Evolutionary conservation across 345 rosid species (phyloP), one percentile per base, ranked within the genome.

Genomic region (Xanthoceras sorbifolium): DNA sequence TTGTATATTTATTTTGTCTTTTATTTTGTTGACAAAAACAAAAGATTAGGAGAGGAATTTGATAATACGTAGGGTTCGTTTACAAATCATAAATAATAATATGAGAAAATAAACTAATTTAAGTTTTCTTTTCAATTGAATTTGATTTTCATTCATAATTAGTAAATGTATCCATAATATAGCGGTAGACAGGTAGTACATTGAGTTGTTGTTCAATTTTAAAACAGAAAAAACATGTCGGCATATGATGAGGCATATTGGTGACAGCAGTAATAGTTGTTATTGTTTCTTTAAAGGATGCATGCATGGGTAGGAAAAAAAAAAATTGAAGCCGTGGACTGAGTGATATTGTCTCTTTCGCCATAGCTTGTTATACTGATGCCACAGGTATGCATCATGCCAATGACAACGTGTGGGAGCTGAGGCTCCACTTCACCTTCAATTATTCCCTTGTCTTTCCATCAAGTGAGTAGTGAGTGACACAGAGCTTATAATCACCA

Each of bases 381-480:
- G 40, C 40, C 9, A 26, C 34, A 31, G 42, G 11, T 40, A 60
- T 73, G 25, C 31, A 74, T 64, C 23, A 50, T 15, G 66, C 15
- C 11, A n/a, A 25, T 23, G 18, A 36, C 40, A 36, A 5, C 8
- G 8, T 36, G 5, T 6, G 7, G 40, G 40, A 9, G 8, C 8
- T 8, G 57, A 26, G 48, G 44, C 28, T 26, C 61, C 63, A 59
- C 28, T 26, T 48, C 63, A 59, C 34, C 65, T 76, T 60, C 73
- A 76, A 76, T 76, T 76, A 76, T 69, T 69, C 44, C 28, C 60
- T 76, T 60, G 68, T 68, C 73, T 75, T 60, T 68, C 74, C 74
- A 62, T 48, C 74, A 55, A 36, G 29, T 4, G 22, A 14, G 18
- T 12, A 44, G 50, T 12, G 40, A 36, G 8, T 4, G 40, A 5